Percentiles rank a stretch among this genome's conserved stretches.
These are phyloP conservation scores for Vanderwaltozyma verrucispora DNA, from an alignment of 805 yeast genomes.

Conservation along the genomic window DNA sequence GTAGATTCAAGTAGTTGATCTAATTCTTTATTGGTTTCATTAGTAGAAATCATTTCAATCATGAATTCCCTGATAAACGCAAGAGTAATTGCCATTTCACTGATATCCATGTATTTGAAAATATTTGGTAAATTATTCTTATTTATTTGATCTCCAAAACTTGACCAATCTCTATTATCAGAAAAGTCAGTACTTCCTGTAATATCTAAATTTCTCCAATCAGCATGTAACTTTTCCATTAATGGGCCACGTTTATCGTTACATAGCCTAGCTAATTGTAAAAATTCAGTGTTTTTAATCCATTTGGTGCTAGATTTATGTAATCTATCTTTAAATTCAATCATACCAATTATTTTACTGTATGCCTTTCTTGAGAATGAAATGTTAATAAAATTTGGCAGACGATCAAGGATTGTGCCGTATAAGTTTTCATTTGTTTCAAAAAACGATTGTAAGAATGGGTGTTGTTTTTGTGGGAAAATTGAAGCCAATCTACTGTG, in stretches of 20 bases:
- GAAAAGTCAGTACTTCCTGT: constrained; percentile 5
- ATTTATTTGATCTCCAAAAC: constrained; percentile 9
- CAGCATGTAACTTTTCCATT: constrained; percentile 9
- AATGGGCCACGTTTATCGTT: constrained; percentile 22
- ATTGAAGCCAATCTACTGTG: constrained; percentile 38
- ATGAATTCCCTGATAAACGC: constrained; percentile 15
- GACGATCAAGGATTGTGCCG: constrained; percentile 37
- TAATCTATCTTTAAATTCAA: constrained; percentile 47
- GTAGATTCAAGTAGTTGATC: constrained; percentile 3
- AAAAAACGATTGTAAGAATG: constrained; percentile 23
- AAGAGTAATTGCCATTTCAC: constrained; percentile 9
- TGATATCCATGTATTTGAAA: constrained; percentile 9
- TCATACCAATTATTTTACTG: constrained; percentile 57
- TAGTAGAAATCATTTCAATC: constrained; percentile 11
- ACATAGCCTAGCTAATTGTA: constrained; percentile 22
- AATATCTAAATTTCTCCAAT: constrained; percentile 29
- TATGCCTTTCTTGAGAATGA: constrained; percentile 52
- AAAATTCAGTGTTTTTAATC: constrained; percentile 16
- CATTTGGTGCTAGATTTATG: constrained; percentile 39
- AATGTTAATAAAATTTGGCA: constrained; percentile 39
- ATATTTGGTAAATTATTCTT: constrained; percentile 7
- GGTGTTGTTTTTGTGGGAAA: constrained; percentile 33
- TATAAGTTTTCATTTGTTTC: constrained; percentile 39
- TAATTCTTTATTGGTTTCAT: constrained; percentile 6
- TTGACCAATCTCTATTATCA: constrained; percentile 23